Base-by-base conservation (phyloP, 1,139 yeast species). In the Yamadazyma atlantica region DNA sequence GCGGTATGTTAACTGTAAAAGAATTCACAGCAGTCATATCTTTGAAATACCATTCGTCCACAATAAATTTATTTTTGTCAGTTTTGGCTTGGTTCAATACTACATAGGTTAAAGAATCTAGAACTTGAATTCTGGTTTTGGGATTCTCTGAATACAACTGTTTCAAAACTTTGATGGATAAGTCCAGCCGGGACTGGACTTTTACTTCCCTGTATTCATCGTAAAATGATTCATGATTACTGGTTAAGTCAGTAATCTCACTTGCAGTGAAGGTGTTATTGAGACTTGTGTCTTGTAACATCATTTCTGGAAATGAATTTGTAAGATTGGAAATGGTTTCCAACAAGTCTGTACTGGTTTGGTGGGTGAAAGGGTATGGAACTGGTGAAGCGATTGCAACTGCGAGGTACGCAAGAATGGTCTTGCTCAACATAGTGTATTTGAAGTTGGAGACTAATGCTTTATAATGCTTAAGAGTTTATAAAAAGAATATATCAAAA, bases 41-140 rank as follows among this genome's bases (percentile, higher is more conserved):
- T 9, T 34, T 37, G 24, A 43, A 46, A 28, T 46, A 47, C 41
- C 40, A 44, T 31, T 44, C 48, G 16, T 40, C 25, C 5, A 42
- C 30, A n/a, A 22, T 26, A 29, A 39, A 39, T 12, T 13, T 6
- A 5, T 7, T n/a, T 6, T 23, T 12, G 8, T 16, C 24, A 12
- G 33, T 33, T 19, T 30, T 29, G 11, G 27, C 11, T 24, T 27
- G 26, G 17, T 38, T 38, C n/a, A 34, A 13, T 7, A 39, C 29
- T 11, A 42, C 23, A 25, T 42, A 42, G 1, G 46, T 38, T 16
- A 38, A 27, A 2, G 39, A 15, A 28, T 42, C 42, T 32, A 38
- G 29, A 6, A 39, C 33, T 9, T 33, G 32, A 9, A 40, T 17
- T 21, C 48, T 33, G 8, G 34, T 26, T 4, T 39, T 35, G 5